Evolutionary conservation across 2,329 filamentous ascomycete genomes (phyloP), one percentile per base, ranked within the genome.

Genomic region (Bipolaris gigantea): DNA sequence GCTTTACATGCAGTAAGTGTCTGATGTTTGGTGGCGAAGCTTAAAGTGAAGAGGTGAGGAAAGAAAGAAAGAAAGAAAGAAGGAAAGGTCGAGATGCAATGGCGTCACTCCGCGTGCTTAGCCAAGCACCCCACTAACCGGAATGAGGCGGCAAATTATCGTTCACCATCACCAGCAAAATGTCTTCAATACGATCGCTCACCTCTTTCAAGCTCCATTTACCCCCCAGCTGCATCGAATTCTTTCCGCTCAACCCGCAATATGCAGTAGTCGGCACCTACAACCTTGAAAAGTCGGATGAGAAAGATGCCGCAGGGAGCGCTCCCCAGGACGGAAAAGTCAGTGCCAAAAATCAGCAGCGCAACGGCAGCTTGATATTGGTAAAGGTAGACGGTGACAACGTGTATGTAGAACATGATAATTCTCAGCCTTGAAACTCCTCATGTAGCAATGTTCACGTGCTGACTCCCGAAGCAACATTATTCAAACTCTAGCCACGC

Each of bases 211-310:
- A 72, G 4, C 76, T 91, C 18, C 83, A 89, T 48, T 77, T 89
- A 0, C 89, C 89, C 4, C 89, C 89, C 1, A 90, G 89, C 66
- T 92, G 89, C 68, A 80, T 92, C n/a, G 86, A 89, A 56, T 90
- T 92, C 65, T 89, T 85, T 59, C 85, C 86, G 1, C 72, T 75
- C 1, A 70, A 85, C 53, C 83, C 84, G 0, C 76, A 85, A 0
- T 84, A 87, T 66, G 87, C 96, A 61, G 79, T 95, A 0, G 83
- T 96, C 43, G 93, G 92, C 35, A 96, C 92, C 1, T 97, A 97
- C 74, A 84, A 88, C 58, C 81, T 96, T 25, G 79, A 91, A 58
- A 80, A 81, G 38, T 69, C 67, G 30, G 64, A 56, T 70, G 79
- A 45, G 65, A 35, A 56, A 10, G 60, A 59, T 35, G 52, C 55